phyloP scores from a whole-genome alignment of 2,329 filamentous ascomycete genomes.

The Penicillium sp. region DNA sequence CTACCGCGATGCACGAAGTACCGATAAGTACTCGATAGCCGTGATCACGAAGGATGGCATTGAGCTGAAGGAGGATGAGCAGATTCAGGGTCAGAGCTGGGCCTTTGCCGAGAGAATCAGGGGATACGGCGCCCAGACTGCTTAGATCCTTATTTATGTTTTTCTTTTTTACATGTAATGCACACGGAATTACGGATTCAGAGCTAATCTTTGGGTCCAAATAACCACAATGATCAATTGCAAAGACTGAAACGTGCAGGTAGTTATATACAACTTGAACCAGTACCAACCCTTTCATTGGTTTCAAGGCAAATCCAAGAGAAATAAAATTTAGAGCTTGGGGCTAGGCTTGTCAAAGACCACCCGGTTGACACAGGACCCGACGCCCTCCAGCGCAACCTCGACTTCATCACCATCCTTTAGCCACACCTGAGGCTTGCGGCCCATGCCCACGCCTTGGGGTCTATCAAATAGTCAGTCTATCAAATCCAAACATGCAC shows the following conservation, averaged over 20 bases:
- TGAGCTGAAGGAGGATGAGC: conserved; percentile 76
- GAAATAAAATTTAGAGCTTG: conserved; percentile 31
- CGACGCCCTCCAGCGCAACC: conserved; percentile 65
- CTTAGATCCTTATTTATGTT: conserved; percentile 32
- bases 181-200: conserved; percentile 6
- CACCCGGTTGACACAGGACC: conserved; percentile 51
- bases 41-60: conserved; percentile 87
- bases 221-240: background rate
- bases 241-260: background rate
- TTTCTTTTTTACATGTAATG: conserved; percentile 12
- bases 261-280: background rate
- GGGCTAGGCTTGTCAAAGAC: conserved; percentile 42
- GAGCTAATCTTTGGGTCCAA: background rate
- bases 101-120: conserved; percentile 92
- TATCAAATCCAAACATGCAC: conserved; percentile 23
- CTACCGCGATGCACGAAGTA: conserved; percentile 91
- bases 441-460: conserved; percentile 68
- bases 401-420: conserved; percentile 69
- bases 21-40: conserved; percentile 88
- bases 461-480: conserved; percentile 58
- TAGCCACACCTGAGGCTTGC: conserved; percentile 65
- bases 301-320: background rate
- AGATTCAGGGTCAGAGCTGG: conserved; percentile 96
- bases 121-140: conserved; percentile 85
- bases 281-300: background rate